Evolutionary conservation across 1,139 yeast species (phyloP).

Genomic region (Saccharomycopsis hybrid): DNA sequence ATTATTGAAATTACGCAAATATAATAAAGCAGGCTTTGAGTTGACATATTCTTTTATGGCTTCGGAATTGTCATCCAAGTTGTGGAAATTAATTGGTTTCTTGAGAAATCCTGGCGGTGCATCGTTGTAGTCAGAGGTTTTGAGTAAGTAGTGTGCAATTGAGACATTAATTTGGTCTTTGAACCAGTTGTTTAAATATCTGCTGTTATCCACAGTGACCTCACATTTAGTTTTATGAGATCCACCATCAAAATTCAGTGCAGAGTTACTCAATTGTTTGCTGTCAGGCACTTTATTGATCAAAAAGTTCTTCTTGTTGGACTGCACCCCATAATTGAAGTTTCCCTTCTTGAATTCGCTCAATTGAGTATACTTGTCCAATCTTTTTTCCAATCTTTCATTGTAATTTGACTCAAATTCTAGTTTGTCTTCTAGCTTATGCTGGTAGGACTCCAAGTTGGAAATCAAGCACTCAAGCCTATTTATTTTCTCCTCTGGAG

Average conservation of each 20-base stretch:
- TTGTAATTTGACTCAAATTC: conserved; percentile 13
- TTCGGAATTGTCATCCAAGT: conserved; percentile 5
- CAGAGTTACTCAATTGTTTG: neutral
- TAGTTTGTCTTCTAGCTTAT: conserved; percentile 14
- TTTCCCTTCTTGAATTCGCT: neutral
- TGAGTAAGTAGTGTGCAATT: conserved; percentile 17
- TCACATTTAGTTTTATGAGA: neutral
- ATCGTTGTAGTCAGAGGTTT: conserved; percentile 13
- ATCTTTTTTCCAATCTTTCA: conserved; percentile 7
- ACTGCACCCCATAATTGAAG: neutral
- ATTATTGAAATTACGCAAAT: conserved; percentile 7
- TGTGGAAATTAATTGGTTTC: conserved; percentile 11
- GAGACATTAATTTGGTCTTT: conserved; percentile 16
- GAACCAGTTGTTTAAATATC: conserved; percentile 11
- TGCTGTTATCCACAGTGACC: neutral
- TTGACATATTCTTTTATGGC: conserved; percentile 7
- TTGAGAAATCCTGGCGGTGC: conserved; percentile 17
- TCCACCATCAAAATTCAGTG: neutral
- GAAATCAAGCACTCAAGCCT: conserved; percentile 6
- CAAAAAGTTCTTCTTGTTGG: neutral
- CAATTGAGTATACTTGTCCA: conserved; percentile 4
- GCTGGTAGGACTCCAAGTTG: conserved; percentile 8
- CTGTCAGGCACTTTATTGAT: neutral
- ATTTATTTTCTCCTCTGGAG: neutral
- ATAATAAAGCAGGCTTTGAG: conserved; percentile 14